Evolutionary conservation across 441 rosid genomes (phyloP).

Genomic region (Raphanus hybrid): DNA sequence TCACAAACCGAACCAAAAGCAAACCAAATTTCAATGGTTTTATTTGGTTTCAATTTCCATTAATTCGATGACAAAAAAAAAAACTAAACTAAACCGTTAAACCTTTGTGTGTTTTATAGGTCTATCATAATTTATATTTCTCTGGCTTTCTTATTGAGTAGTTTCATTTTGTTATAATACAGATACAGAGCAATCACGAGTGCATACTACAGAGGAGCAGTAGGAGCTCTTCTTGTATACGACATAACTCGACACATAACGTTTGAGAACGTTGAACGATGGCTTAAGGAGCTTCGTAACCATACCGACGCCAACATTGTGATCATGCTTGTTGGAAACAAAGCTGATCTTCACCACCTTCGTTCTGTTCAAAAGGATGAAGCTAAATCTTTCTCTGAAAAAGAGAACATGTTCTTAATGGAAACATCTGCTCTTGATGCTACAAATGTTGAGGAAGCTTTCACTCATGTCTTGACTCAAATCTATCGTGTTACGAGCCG

Average conservation of each 20-base stretch:
- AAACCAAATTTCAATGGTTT: background rate
- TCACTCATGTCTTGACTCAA: constrained; percentile 67
- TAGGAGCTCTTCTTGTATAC: constrained; percentile 65
- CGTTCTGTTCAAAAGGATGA: constrained; percentile 61
- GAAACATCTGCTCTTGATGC: constrained; percentile 78
- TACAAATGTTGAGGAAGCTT: constrained; percentile 64
- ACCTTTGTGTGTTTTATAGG: background rate
- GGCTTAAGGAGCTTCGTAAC: constrained; percentile 75
- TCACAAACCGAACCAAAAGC: background rate
- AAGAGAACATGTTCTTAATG: constrained; percentile 64
- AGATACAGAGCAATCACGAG: constrained; percentile 63
- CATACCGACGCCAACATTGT: constrained; percentile 72
- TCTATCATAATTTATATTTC: background rate
- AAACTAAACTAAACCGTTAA: background rate
- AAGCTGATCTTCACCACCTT: constrained; percentile 70
- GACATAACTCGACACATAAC: constrained; percentile 70
- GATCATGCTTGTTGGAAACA: constrained; percentile 78
- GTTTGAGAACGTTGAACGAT: constrained; percentile 66
- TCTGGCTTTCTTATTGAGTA: no score
- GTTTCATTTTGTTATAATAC: no score
- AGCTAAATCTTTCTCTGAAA: constrained; percentile 58
- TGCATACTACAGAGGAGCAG: constrained; percentile 78
- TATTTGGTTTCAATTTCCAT: background rate
- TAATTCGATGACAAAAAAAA: background rate
- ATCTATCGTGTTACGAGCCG: constrained; percentile 62